phyloP scores from a whole-genome alignment of 192 early-diverging fungal species.

The Obelidium mucronatum region DNA sequence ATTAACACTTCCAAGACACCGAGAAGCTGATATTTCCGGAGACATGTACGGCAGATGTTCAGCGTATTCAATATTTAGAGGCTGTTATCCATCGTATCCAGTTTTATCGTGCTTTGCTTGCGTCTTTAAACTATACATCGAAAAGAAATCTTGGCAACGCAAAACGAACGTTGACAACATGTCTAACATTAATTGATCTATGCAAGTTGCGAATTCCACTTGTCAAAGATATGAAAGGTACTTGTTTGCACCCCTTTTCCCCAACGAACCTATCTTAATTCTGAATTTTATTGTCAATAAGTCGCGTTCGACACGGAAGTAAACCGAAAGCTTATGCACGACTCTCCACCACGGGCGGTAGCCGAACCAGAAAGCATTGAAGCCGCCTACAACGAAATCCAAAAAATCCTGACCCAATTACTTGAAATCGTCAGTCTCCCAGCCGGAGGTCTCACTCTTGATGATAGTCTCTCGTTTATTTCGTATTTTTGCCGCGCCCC shows the following conservation, averaged over 20 bases:
- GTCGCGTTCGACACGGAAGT: slow-evolving; percentile 31
- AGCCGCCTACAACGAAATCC: slow-evolving; percentile 21
- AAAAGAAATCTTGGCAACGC: slow-evolving; percentile 25
- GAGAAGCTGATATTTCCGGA: slow-evolving; percentile 26
- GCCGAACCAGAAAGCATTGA: not conserved
- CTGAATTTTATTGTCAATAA: not conserved
- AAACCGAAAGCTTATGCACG: slow-evolving; percentile 19
- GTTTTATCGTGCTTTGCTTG: slow-evolving; percentile 9
- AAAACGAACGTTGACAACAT: slow-evolving; percentile 27
- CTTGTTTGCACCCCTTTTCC: not conserved
- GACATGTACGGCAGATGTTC: not conserved
- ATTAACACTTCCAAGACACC: not conserved
- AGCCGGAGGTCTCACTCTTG: not conserved
- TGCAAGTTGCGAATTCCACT: not conserved
- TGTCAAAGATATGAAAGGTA: slow-evolving; percentile 29
- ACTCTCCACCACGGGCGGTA: slow-evolving; percentile 29
- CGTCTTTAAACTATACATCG: slow-evolving; percentile 9
- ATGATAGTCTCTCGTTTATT: slow-evolving; percentile 7
- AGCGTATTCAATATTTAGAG: slow-evolving; percentile 14
- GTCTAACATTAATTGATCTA: slow-evolving; percentile 20
- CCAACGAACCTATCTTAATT: not conserved
- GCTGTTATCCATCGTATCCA: slow-evolving; percentile 24
- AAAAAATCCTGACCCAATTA: slow-evolving; percentile 2
- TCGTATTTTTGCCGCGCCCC: not conserved
- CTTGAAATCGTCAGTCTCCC: slow-evolving; percentile 28